phyloP scores from a whole-genome alignment of 495 filamentous ascomycete genomes.

The Astrothelium macrocarpum region DNA sequence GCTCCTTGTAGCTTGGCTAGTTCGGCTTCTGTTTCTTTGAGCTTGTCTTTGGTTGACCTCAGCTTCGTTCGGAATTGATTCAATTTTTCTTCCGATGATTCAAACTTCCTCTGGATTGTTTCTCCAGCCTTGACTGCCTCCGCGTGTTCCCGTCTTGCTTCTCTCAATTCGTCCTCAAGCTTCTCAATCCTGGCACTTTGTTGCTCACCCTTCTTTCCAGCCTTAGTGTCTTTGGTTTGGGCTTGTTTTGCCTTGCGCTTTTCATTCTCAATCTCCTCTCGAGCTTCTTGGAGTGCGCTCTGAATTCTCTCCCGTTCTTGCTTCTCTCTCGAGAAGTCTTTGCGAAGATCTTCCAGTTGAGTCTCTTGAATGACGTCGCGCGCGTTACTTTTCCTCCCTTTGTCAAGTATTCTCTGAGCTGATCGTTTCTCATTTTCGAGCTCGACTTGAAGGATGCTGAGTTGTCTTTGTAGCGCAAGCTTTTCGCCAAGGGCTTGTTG shows the following conservation, averaged over 20 bases:
- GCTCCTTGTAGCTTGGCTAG: constrained; percentile 37
- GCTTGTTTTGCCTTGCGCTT: constrained; percentile 20
- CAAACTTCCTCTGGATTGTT: constrained; percentile 37
- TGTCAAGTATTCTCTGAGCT: constrained; percentile 49
- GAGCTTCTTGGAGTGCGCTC: constrained; percentile 31
- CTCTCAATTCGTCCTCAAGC: constrained; percentile 32
- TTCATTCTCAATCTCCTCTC: constrained; percentile 35
- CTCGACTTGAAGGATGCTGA: constrained; percentile 66
- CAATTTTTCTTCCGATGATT: constrained; percentile 56
- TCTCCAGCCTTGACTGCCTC: constrained; percentile 31
- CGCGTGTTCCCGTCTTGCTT: constrained; percentile 36
- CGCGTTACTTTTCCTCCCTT: constrained; percentile 25
- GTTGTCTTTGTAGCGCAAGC: constrained; percentile 59
- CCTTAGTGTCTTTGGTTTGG: constrained; percentile 19
- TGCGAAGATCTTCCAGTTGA: constrained; percentile 41
- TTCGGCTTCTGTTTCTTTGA: constrained; percentile 48
- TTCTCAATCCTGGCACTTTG: constrained; percentile 27
- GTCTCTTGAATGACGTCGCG: constrained; percentile 27
- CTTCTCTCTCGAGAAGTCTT: constrained; percentile 45
- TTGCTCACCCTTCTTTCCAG: constrained; percentile 13
- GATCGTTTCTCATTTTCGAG: constrained; percentile 68
- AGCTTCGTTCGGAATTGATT: constrained; percentile 59
- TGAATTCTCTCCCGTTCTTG: constrained; percentile 11
- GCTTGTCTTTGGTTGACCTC: constrained; percentile 53
- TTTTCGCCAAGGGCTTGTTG: constrained; percentile 64